Evolutionary conservation across 1,139 yeast genomes (phyloP).

Genomic region (Lodderomyces metapsilosis): DNA sequence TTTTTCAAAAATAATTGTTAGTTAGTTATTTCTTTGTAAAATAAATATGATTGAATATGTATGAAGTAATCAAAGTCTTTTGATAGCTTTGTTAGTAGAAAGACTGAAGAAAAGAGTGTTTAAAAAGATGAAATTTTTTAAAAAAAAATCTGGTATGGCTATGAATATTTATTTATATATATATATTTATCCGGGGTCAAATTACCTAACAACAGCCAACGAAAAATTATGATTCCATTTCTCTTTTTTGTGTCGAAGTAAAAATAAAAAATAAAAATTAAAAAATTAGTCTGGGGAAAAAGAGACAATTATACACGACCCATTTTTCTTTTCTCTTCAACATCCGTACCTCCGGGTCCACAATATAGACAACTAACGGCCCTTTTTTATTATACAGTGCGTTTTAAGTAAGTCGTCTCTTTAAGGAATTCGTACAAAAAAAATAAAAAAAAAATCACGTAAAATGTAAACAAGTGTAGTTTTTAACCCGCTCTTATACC

Average conservation of each 20-base stretch:
- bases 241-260: not conserved
- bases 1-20: too few relatives aligned
- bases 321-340: too few relatives aligned
- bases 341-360: conserved; percentile 2
- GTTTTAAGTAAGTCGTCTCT: too few relatives aligned
- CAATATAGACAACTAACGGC: not conserved
- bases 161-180: not conserved
- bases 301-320: not conserved
- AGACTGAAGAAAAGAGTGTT: not conserved
- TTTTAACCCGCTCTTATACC: too few relatives aligned
- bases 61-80: not conserved
- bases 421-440: too few relatives aligned
- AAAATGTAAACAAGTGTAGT: too few relatives aligned
- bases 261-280: not conserved
- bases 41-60: conserved; percentile 1
- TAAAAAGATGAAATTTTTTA: not conserved
- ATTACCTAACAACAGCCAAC: not conserved
- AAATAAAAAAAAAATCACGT: too few relatives aligned
- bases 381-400: not conserved
- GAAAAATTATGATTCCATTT: too few relatives aligned
- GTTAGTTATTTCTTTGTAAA: too few relatives aligned
- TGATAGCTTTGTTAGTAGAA: not conserved
- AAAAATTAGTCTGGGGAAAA: not conserved
- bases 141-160: not conserved
- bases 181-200: not conserved